These are phyloP conservation scores for Trichosporon coremiiforme DNA, from an alignment of 1,284 basidiomycete species.

Conservation along the genomic window DNA sequence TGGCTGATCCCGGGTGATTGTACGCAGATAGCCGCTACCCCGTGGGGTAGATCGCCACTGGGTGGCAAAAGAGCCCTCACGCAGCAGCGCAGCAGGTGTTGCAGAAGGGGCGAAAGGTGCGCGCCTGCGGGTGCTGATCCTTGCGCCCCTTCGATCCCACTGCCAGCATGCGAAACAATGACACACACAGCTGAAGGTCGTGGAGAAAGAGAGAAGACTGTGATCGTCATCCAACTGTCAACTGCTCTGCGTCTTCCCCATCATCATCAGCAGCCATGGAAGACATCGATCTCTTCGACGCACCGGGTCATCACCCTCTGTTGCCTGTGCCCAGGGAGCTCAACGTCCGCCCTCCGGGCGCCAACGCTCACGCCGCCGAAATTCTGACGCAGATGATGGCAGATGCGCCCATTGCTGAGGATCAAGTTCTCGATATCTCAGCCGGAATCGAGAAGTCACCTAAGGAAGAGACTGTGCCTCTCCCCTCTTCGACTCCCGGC, in stretches of 20 bases:
- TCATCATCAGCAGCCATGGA: too few species aligned
- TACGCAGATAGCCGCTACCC: not conserved
- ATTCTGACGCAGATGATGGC: slow-evolving; percentile 14
- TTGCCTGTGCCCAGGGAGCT: not conserved
- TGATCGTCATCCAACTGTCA: too few species aligned
- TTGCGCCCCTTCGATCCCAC: not conserved
- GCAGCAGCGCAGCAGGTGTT: not conserved
- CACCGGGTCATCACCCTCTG: not conserved
- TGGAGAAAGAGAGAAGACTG: too few species aligned
- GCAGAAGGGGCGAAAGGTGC: too few species aligned
- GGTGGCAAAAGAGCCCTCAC: too few species aligned
- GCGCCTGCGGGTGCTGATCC: not conserved
- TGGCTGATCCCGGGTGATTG: not conserved
- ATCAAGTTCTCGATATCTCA: not conserved
- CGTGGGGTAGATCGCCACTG: not conserved
- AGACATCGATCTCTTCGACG: not conserved
- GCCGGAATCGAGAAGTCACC: not conserved
- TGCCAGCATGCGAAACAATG: not conserved
- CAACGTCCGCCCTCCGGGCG: not conserved
- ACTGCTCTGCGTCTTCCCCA: too few species aligned
- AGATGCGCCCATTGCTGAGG: not conserved
- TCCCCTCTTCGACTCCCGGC: not conserved
- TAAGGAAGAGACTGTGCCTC: not conserved
- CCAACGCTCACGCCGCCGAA: not conserved
- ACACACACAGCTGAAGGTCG: not conserved